These are phyloP conservation scores for Pseudomassariella vexata DNA, from an alignment of 2,329 filamentous ascomycete genomes.

Conservation along the genomic window DNA sequence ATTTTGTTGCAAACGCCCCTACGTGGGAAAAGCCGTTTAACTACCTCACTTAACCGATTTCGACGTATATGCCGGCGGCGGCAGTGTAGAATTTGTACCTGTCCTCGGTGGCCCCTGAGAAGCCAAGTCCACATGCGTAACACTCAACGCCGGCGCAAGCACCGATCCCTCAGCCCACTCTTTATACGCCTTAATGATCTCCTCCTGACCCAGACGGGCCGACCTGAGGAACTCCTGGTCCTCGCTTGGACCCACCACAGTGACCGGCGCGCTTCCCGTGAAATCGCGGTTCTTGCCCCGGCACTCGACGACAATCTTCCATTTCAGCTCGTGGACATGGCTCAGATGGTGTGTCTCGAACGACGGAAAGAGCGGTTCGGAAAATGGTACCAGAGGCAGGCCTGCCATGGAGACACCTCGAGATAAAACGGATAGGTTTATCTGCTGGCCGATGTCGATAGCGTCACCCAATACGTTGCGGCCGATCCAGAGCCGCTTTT, in stretches of 20 bases:
- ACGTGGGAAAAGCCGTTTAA: no score
- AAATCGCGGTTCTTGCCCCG: constrained; percentile 5
- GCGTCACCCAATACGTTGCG: neutral
- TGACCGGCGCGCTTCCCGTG: constrained; percentile 2
- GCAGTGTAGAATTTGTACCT: no score
- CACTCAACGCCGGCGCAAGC: no score
- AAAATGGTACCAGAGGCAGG: neutral
- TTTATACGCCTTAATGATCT: neutral
- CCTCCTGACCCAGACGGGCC: constrained; percentile 1
- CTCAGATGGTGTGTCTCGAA: constrained; percentile 4
- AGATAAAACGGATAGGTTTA: neutral
- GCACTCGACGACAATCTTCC: constrained; percentile 3
- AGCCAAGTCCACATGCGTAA: no score
- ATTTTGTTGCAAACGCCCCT: no score
- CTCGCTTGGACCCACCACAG: constrained; percentile 6
- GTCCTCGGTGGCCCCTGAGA: no score
- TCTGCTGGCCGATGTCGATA: constrained; percentile 3
- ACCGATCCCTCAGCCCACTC: no score
- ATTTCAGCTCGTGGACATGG: constrained; percentile 4
- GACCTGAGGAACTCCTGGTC: neutral
- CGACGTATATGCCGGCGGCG: no score
- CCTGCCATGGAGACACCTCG: neutral
- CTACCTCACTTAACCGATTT: no score
- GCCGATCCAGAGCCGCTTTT: no score
- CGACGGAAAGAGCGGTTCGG: constrained; percentile 1